Conservation (phyloP, 202 grass and related monocot species). For the Miscanthus sacchariflorus region DNA sequence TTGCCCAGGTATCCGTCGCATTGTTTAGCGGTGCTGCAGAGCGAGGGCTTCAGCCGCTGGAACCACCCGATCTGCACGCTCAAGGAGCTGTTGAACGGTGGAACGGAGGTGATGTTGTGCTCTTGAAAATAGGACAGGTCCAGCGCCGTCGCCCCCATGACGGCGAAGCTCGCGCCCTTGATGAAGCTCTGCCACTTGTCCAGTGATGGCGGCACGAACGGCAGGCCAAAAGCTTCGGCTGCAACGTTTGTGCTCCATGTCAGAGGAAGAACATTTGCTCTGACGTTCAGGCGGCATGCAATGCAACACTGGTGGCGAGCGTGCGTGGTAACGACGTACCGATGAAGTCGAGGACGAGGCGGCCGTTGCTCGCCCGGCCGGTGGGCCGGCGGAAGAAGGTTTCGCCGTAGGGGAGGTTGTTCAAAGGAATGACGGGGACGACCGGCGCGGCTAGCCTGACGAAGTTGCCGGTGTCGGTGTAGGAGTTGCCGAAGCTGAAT, state of each 20-base stretch:
- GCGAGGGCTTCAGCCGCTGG: constrained; percentile 50
- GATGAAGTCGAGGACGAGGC: constrained; percentile 52
- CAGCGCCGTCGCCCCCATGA: constrained; percentile 49
- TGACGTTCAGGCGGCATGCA: too few species aligned
- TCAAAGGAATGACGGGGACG: constrained; percentile 24
- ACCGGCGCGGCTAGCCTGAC: constrained; percentile 1
- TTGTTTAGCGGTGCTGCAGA: constrained; percentile 43
- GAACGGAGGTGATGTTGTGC: constrained; percentile 12
- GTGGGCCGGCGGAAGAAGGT: constrained; percentile 48
- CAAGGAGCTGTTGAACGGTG: constrained; percentile 39
- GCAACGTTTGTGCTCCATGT: too few species aligned
- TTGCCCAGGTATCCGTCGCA: constrained; percentile 29
- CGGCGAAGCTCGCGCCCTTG: constrained; percentile 56
- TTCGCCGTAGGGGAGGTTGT: constrained; percentile 42
- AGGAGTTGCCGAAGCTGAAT: constrained; percentile 59
- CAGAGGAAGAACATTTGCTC: too few species aligned
- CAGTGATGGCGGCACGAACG: constrained; percentile 58
- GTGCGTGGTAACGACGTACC: too few species aligned
- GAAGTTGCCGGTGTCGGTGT: constrained; percentile 53
- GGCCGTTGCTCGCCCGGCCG: constrained; percentile 49
- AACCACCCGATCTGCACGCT: constrained; percentile 57
- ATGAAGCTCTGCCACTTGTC: constrained; percentile 33
- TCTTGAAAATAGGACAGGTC: constrained; percentile 42
- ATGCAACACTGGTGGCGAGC: too few species aligned
- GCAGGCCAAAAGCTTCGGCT: constrained; percentile 37